Percentiles rank a stretch among this genome's conserved stretches.
These are phyloP conservation scores for Anisodus tanguticus DNA, from an alignment of 257 asterid genomes.

Conservation along the genomic window DNA sequence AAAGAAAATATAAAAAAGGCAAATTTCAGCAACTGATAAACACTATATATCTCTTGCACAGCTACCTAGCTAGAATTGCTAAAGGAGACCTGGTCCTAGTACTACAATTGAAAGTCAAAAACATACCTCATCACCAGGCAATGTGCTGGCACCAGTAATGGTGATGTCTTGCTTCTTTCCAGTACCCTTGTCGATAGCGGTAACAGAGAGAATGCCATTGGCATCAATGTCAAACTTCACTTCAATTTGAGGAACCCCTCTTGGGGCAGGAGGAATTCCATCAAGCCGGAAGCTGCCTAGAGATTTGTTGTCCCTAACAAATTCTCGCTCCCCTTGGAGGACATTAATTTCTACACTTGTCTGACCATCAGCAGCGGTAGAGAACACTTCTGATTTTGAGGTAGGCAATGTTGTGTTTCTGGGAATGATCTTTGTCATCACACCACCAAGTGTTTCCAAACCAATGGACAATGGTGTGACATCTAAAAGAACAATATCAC, in stretches of 20 bases:
- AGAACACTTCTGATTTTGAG: constrained; percentile 93
- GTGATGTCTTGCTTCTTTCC: constrained; percentile 96
- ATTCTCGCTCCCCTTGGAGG: constrained; percentile 94
- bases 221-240: constrained; percentile 96
- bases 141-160: constrained; percentile 94
- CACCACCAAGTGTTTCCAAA: constrained; percentile 95
- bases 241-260: constrained; percentile 96
- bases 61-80: not conserved
- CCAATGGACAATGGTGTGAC: constrained; percentile 89
- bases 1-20: not conserved
- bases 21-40: not conserved
- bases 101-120: not conserved
- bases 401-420: constrained; percentile 92
- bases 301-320: constrained; percentile 94
- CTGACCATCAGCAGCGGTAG: constrained; percentile 98
- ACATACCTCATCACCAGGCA: constrained; percentile 66
- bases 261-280: constrained; percentile 97
- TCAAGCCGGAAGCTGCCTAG: constrained; percentile 95
- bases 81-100: not conserved
- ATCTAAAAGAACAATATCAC: constrained; percentile 90
- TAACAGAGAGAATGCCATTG: constrained; percentile 87
- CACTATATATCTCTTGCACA: not conserved
- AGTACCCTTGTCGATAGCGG: constrained; percentile 89
- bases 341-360: constrained; percentile 94
- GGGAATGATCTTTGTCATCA: constrained; percentile 92